Evolutionary conservation across 2,329 filamentous ascomycete genomes (phyloP).

Genomic region (Rutstroemia sp.): DNA sequence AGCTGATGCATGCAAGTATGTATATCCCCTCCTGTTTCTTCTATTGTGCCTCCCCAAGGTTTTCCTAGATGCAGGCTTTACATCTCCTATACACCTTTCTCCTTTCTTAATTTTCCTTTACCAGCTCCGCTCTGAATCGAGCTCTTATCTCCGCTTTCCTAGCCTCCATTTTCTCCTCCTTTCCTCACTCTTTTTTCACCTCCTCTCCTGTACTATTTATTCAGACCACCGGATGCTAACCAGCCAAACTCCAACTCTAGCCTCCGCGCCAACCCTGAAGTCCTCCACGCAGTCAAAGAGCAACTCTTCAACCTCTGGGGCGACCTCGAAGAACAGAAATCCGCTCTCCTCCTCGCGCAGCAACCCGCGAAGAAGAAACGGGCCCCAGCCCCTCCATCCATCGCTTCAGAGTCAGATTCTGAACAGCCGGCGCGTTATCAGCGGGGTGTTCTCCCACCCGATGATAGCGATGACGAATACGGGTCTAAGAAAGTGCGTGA

Average conservation of each 20-base stretch:
- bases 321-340: conserved; percentile 67
- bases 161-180: neutral
- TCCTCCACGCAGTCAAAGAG: conserved; percentile 52
- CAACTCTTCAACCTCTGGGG: conserved; percentile 79
- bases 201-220: too few species aligned
- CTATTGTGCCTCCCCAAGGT: too few species aligned
- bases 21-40: conserved; percentile 6
- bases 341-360: conserved; percentile 22
- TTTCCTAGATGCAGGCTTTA: neutral
- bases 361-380: conserved; percentile 16
- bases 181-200: neutral
- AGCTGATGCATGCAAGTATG: conserved; percentile 44
- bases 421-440: too few species aligned
- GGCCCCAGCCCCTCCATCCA: neutral
- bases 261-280: conserved; percentile 44
- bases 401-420: neutral
- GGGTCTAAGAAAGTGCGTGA: neutral
- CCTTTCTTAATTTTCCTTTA: neutral
- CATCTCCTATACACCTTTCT: neutral
- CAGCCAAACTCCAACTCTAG: conserved; percentile 28
- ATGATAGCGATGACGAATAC: neutral
- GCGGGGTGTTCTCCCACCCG: neutral
- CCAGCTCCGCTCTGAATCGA: neutral
- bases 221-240: neutral
- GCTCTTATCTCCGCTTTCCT: neutral